These are phyloP conservation scores for Saccharum spontaneum DNA, from an alignment of 176 grass and related monocot genomes.

Conservation along the genomic window DNA sequence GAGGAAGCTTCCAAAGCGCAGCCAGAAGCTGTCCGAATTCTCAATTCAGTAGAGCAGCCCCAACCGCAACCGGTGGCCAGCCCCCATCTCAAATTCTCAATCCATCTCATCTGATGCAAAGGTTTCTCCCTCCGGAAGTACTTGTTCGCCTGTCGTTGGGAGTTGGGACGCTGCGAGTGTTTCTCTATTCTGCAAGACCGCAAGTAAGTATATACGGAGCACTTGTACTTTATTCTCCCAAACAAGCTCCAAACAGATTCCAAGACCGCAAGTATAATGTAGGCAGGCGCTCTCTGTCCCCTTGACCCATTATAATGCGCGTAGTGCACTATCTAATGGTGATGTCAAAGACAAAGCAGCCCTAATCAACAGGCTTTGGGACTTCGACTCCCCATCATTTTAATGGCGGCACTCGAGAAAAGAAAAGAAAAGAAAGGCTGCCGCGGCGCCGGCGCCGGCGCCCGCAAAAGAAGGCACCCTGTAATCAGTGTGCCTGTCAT, in stretches of 20 bases:
- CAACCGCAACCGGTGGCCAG: too few relatives aligned
- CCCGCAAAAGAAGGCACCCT: neutral
- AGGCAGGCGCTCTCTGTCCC: neutral
- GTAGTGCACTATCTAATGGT: neutral
- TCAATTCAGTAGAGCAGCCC: neutral
- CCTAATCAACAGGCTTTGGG: constrained; percentile 35
- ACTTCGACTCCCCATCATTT: constrained; percentile 54
- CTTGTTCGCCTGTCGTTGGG: neutral
- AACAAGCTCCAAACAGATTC: neutral
- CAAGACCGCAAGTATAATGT: too few relatives aligned
- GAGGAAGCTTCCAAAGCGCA: neutral
- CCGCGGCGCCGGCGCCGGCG: constrained; percentile 20
- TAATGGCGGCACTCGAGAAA: neutral
- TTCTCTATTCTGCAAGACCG: neutral
- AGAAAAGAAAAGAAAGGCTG: neutral
- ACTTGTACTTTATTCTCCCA: neutral
- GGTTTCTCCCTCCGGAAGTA: neutral
- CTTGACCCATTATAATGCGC: neutral
- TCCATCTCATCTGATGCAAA: neutral
- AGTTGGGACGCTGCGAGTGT: neutral
- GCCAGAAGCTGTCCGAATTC: neutral
- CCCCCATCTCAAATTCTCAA: neutral
- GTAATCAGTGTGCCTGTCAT: neutral
- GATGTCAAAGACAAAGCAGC: neutral
- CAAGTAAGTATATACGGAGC: neutral